Base-by-base conservation (phyloP, 208 protist genomes). In the Trypanosoma rangeli region DNA sequence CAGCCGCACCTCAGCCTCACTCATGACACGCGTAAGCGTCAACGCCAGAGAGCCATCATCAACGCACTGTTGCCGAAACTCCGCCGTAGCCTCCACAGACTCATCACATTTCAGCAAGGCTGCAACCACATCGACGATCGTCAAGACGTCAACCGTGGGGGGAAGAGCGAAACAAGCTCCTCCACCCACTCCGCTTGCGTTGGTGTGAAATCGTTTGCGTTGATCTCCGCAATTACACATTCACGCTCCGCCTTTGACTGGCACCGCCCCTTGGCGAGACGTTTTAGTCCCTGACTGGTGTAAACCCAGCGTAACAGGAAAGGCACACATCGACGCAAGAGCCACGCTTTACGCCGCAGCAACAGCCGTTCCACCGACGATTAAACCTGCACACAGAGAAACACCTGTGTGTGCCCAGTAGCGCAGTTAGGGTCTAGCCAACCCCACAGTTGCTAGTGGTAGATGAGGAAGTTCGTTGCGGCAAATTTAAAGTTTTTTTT, bases 391-490 rank as follows among this genome's bases (percentile, higher is more conserved):
- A 86, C 85, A n/a, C 84, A 83, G 5, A 93, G 64, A 76, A 97
- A 97, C 16, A 97, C 92, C 74, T 97, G 94, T 22, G 83, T 94
- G 77, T 85, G 84, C 31, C 92, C 92, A 24, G 94, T 76, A 5
- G 84, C 92, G 64, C 84, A 94, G 81, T 93, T 87, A 1, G 87
- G 92, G 48, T 56, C 74, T 16, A 63, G 31, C 85, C 84, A 93
- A 22, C 48, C 22, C 69, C 92, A 94, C 13, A 94, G 54, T 20
- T 74, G 72, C 68, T 92, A 74, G 64, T 93, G 90, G 48, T 59
- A 78, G 55, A 78, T 60, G 28, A 94, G 78, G 22, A 92, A 76
- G 59, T 82, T 64, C 44, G 75, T 69, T 64, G 74, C 84, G 26
- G 79, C 79, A 20, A 81, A 76, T 37, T 56, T 52, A 75, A 83